Conservation (phyloP, 768 basidiomycete species). For the Hericium rajendrae region DNA sequence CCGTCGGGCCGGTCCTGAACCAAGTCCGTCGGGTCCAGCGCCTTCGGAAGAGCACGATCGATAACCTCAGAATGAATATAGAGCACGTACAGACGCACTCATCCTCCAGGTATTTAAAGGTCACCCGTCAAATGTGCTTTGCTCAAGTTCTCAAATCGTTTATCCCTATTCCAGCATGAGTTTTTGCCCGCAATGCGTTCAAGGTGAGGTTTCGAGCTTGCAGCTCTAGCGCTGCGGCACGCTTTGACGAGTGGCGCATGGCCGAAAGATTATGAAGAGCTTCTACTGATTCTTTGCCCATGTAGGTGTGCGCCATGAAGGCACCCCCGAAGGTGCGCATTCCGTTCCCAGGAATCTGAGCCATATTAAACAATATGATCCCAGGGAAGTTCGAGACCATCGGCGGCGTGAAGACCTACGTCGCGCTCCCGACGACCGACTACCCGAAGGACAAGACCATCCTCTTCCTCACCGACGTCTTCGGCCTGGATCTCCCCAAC, state of each 20-base stretch:
- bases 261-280: neutral
- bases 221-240: neutral
- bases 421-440: slow-evolving; percentile 30
- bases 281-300: neutral
- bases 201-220: slow-evolving; percentile 26
- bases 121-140: no score
- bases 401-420: slow-evolving; percentile 29
- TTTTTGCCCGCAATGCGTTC: slow-evolving; percentile 46
- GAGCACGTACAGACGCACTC: no score
- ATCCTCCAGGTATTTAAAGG: no score
- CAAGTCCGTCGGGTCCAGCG: no score
- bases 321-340: slow-evolving; percentile 24
- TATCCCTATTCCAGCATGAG: slow-evolving; percentile 27
- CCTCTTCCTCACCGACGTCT: slow-evolving; percentile 31
- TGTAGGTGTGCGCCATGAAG: slow-evolving; percentile 27
- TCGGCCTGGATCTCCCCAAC: slow-evolving; percentile 26
- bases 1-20: no score
- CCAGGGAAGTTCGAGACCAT: slow-evolving; percentile 22
- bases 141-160: no score
- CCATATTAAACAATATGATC: neutral
- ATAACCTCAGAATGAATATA: no score
- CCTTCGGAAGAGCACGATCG: no score
- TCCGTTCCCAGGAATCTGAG: neutral
- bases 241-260: neutral
- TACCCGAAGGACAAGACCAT: slow-evolving; percentile 32